Evolutionary conservation across 2,329 filamentous ascomycete species (phyloP).

Genomic region (Pseudocercospora fijiensis): DNA sequence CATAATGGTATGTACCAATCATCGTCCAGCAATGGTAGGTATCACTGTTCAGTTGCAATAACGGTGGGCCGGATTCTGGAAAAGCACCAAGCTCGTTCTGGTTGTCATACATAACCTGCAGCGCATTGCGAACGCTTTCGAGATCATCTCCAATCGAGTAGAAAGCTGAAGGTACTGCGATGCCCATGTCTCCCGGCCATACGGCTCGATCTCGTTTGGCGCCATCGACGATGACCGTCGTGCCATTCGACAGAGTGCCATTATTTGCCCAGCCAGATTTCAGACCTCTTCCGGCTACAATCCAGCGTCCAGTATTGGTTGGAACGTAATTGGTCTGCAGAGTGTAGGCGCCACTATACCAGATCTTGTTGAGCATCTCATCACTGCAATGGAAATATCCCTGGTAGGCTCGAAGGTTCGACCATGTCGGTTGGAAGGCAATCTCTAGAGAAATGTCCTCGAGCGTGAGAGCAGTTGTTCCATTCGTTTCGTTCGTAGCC

Average conservation of each 20-base stretch:
- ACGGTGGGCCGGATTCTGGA: constrained; percentile 43
- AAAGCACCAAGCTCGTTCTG: constrained; percentile 42
- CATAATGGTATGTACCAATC: constrained; percentile 49
- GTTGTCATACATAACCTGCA: constrained; percentile 50
- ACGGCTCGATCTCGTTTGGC: constrained; percentile 43
- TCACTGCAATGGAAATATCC: constrained; percentile 42
- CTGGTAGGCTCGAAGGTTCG: constrained; percentile 41
- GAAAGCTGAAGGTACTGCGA: constrained; percentile 48
- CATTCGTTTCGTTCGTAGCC: constrained; percentile 35
- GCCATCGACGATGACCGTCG: constrained; percentile 41
- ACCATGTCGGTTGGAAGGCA: constrained; percentile 52
- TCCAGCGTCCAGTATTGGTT: constrained; percentile 37
- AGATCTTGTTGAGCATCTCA: constrained; percentile 56
- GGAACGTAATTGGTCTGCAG: constrained; percentile 42
- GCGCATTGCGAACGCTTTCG: constrained; percentile 49
- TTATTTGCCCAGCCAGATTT: constrained; percentile 39
- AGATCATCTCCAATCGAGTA: constrained; percentile 41
- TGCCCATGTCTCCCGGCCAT: constrained; percentile 53
- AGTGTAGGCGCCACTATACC: constrained; percentile 54
- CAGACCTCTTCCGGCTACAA: constrained; percentile 12
- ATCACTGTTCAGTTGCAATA: constrained; percentile 38
- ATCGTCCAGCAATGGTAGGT: constrained; percentile 58
- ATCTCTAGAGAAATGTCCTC: constrained; percentile 46
- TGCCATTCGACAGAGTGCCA: constrained; percentile 36
- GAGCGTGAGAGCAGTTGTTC: constrained; percentile 38